Evolutionary conservation across 1,139 yeast genomes (phyloP).

Genomic region (Pichia sorboxylosa): DNA sequence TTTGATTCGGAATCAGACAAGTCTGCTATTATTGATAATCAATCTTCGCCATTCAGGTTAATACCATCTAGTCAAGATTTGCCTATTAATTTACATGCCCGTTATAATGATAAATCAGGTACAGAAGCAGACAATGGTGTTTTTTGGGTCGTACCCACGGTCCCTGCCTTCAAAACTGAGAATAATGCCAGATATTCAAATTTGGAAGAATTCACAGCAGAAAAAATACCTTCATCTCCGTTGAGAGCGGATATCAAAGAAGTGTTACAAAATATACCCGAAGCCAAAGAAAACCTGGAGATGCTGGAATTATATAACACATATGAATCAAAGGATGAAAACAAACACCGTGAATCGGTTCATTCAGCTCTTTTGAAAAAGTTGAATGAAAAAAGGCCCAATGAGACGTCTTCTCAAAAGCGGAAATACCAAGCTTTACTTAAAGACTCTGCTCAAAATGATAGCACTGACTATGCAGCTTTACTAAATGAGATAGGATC

Average conservation of each 20-base stretch:
- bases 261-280: no score
- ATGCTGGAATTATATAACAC: no score
- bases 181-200: background rate
- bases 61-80: constrained; percentile 11
- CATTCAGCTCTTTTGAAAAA: no score
- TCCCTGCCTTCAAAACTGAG: constrained; percentile 7
- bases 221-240: constrained; percentile 12
- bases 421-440: no score
- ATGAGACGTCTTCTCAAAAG: no score
- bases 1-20: constrained; percentile 7
- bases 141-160: constrained; percentile 23
- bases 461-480: no score
- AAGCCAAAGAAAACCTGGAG: no score
- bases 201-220: background rate
- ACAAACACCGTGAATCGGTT: no score
- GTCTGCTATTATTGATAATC: constrained; percentile 4
- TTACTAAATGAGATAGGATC: no score
- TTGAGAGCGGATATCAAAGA: constrained; percentile 3
- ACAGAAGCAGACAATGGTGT: constrained; percentile 24
- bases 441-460: no score
- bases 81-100: constrained; percentile 3
- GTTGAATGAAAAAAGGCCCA: no score
- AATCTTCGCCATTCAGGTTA: constrained; percentile 8
- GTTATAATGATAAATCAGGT: constrained; percentile 5
- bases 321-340: no score